Percentiles rank a stretch among this genome's conserved stretches.
phyloP scores from a whole-genome alignment of 345 rosid species.

The Durio zibethinus region DNA sequence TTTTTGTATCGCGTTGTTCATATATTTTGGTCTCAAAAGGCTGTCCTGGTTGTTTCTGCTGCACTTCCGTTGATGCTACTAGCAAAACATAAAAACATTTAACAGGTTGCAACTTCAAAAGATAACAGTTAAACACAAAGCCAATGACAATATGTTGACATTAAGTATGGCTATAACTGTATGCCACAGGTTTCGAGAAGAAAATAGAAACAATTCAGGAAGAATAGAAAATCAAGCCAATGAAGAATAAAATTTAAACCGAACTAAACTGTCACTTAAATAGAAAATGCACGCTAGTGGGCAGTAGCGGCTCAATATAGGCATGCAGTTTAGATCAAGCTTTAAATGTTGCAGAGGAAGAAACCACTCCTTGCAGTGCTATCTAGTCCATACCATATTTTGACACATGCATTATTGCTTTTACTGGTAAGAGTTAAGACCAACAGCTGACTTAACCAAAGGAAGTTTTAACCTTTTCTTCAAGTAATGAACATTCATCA shows the following conservation, averaged over 20 bases:
- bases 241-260: not conserved
- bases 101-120: too few species aligned
- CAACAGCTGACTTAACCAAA: not conserved
- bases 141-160: not conserved
- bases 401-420: not conserved
- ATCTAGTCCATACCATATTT: not conserved
- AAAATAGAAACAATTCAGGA: not conserved
- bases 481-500: not conserved
- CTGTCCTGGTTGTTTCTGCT: slow-evolving; percentile 40
- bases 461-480: not conserved
- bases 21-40: slow-evolving; percentile 52
- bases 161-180: not conserved
- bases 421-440: not conserved
- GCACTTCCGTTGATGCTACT: slow-evolving; percentile 47
- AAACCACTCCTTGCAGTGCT: not conserved
- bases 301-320: too few species aligned
- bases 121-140: not conserved
- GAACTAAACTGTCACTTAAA: not conserved
- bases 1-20: slow-evolving; percentile 49
- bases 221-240: not conserved
- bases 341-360: not conserved
- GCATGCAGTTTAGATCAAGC: not conserved
- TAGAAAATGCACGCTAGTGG: not conserved
- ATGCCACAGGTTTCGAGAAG: not conserved
- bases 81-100: slow-evolving; percentile 5